Evolutionary conservation across 768 basidiomycete genomes (phyloP).

Genomic region (Neoboletus subvelutipes): DNA sequence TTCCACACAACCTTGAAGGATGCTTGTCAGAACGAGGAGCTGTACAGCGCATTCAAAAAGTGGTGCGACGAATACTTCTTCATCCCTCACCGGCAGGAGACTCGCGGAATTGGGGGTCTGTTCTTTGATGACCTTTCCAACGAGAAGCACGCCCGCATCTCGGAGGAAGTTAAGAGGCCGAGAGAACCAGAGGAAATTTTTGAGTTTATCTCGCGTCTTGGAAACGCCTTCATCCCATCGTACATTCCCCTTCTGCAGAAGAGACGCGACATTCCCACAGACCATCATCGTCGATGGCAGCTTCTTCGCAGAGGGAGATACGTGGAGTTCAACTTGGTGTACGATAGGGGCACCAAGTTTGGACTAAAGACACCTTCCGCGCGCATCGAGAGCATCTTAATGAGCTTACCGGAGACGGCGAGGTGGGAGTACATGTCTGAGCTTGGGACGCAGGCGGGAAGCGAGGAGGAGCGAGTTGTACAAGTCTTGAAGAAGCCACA

Average conservation of each 20-base stretch:
- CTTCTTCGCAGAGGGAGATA: slow-evolving; percentile 87
- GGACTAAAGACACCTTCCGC: slow-evolving; percentile 83
- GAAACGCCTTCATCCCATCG: slow-evolving; percentile 82
- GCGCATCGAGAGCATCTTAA: slow-evolving; percentile 85
- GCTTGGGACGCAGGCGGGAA: slow-evolving; percentile 58
- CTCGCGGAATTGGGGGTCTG: slow-evolving; percentile 88
- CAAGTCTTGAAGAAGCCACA: slow-evolving; percentile 59
- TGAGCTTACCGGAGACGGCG: slow-evolving; percentile 85
- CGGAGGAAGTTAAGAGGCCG: slow-evolving; percentile 47
- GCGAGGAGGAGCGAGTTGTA: slow-evolving; percentile 65
- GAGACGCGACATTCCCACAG: slow-evolving; percentile 59
- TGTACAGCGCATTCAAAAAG: slow-evolving; percentile 82
- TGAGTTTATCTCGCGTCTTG: slow-evolving; percentile 65
- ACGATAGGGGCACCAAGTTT: slow-evolving; percentile 87
- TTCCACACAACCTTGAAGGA: slow-evolving; percentile 80
- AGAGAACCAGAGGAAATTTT: slow-evolving; percentile 70
- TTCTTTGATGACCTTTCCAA: slow-evolving; percentile 93
- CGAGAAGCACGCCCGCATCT: slow-evolving; percentile 62
- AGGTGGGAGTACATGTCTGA: slow-evolving; percentile 90
- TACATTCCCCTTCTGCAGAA: slow-evolving; percentile 83
- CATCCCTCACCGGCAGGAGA: slow-evolving; percentile 83
- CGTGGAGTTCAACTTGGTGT: slow-evolving; percentile 91
- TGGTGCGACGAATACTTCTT: slow-evolving; percentile 99
- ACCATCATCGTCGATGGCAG: slow-evolving; percentile 86
- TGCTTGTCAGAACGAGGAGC: slow-evolving; percentile 70